Evolutionary conservation across 768 basidiomycete species (phyloP).

Genomic region (Punctularia strigosozonata): DNA sequence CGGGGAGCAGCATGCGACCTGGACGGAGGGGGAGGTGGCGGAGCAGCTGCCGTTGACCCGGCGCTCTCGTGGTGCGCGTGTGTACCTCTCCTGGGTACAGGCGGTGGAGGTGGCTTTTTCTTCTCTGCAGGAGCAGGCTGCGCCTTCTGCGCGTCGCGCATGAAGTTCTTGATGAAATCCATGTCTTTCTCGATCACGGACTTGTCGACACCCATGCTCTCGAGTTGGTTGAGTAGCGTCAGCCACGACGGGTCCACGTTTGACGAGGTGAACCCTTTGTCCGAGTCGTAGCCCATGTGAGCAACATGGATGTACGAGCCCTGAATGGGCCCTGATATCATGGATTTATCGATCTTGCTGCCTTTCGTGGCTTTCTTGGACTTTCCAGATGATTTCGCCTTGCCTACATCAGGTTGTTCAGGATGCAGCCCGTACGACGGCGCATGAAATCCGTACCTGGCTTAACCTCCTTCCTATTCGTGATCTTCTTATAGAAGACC

Average conservation of each 20-base stretch:
- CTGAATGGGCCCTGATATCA: slow-evolving; percentile 73
- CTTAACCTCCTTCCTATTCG: slow-evolving; percentile 47
- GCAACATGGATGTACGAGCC: slow-evolving; percentile 84
- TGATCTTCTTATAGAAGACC: slow-evolving; percentile 78
- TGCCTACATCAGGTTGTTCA: slow-evolving; percentile 10
- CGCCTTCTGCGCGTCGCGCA: slow-evolving; percentile 36
- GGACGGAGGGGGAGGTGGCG: slow-evolving; percentile 21
- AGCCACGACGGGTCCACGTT: slow-evolving; percentile 91
- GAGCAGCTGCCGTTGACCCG: slow-evolving; percentile 21
- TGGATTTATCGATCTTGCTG: slow-evolving; percentile 84
- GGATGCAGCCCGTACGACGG: neutral
- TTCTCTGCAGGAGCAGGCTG: slow-evolving; percentile 14
- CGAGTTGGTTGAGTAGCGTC: slow-evolving; percentile 53
- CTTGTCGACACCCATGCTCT: slow-evolving; percentile 50
- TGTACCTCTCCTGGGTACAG: slow-evolving; percentile 21
- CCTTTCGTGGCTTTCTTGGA: slow-evolving; percentile 48
- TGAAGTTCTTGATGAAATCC: slow-evolving; percentile 82
- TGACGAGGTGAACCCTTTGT: slow-evolving; percentile 75
- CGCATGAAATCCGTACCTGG: slow-evolving; percentile 24
- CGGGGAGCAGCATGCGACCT: slow-evolving; percentile 21
- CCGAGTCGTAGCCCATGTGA: slow-evolving; percentile 88
- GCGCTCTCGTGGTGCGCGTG: slow-evolving; percentile 17
- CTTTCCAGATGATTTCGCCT: slow-evolving; percentile 41
- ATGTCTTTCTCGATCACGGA: slow-evolving; percentile 67
- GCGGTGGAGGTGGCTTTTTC: slow-evolving; percentile 22